phyloP scores from a whole-genome alignment of 331 rosid species.

The Malus hybrid region DNA sequence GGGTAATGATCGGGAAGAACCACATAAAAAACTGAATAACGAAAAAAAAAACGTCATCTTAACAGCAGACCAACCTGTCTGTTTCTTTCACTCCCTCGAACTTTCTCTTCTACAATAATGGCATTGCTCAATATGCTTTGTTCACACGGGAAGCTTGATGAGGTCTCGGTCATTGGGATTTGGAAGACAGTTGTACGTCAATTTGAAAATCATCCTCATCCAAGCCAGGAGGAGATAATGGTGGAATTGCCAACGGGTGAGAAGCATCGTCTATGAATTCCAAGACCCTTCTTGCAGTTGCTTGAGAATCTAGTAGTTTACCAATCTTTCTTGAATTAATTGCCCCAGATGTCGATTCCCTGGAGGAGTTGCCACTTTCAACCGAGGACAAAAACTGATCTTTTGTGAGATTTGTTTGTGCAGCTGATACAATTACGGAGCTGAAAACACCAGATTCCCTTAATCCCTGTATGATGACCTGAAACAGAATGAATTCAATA shows the following conservation, averaged over 20 bases:
- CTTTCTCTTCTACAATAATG: too few species aligned
- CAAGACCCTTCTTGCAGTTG: slow-evolving; percentile 60
- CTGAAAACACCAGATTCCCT: slow-evolving; percentile 68
- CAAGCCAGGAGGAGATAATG: slow-evolving; percentile 64
- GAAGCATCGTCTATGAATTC: slow-evolving; percentile 34
- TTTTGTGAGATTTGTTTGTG: slow-evolving; percentile 42
- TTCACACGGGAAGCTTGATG: too few species aligned
- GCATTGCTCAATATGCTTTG: too few species aligned
- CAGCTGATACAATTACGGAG: slow-evolving; percentile 57
- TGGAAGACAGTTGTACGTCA: slow-evolving; percentile 5
- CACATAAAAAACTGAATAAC: slow-evolving; percentile 25
- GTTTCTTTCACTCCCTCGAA: slow-evolving; percentile 30
- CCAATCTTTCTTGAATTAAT: slow-evolving; percentile 55
- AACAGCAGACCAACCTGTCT: slow-evolving; percentile 22
- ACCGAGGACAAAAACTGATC: slow-evolving; percentile 59
- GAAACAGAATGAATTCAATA: slow-evolving; percentile 8
- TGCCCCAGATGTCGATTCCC: slow-evolving; percentile 31
- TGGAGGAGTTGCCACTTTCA: slow-evolving; percentile 63
- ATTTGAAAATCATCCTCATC: slow-evolving; percentile 27
- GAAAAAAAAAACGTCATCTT: slow-evolving; percentile 10
- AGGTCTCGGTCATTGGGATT: not conserved
- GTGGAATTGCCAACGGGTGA: slow-evolving; percentile 56
- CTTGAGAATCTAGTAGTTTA: slow-evolving; percentile 41
- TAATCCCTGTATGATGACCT: slow-evolving; percentile 76
- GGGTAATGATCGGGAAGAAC: slow-evolving; percentile 76